Base-by-base conservation (phyloP, 192 early-diverging fungal genomes). In the Linnemannia schmuckeri region DNA sequence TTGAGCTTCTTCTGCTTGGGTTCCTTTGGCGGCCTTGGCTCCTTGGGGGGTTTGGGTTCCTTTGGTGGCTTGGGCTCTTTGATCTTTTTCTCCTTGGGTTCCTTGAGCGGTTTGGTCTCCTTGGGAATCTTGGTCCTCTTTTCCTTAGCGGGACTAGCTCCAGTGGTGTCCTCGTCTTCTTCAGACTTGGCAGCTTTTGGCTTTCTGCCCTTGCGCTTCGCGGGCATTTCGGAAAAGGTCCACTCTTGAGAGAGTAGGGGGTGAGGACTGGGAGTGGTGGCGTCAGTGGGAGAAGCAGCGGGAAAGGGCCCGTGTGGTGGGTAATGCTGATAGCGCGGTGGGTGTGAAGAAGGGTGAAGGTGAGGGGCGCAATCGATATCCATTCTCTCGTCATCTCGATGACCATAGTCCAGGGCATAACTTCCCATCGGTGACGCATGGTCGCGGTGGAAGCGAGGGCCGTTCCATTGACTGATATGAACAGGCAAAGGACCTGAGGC, bases 121-220 rank as follows among this genome's bases (percentile, higher is more conserved):
- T 82, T 75, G 41, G 37, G 18, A 13, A 57, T 41, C n/a, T 74
- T 80, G 44, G 79, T 17, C 69, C 10, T 73, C 54, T 73, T 73
- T 40, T 41, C 71, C 55, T 44, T 75, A 4, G 74, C 38, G 4
- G 49, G 1, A 40, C 22, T 46, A 37, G 54, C 1, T 17, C 18
- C 75, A 70, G 66, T 42, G 33, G 47, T 66, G 27, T 24, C n/a
- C 18, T 68, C 72, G 4, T 54, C 61, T 18, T 61, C 27, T 17
- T 83, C 83, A 15, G 83, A 27, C 41, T 80, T 80, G 17, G 72
- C n/a, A 17, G 75, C n/a, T 46, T 87, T 87, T 18, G 85, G 70
- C 46, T 87, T 87, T 33, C 85, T 52, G 6, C 76, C 79, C 20
- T 87, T 87, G 1, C 71, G 69, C 72, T 87, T 81, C 15, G 69